Evolutionary conservation across 2,329 filamentous ascomycete genomes (phyloP), one percentile per base, ranked within the genome.

Genomic region (Penicillium capsulatum): DNA sequence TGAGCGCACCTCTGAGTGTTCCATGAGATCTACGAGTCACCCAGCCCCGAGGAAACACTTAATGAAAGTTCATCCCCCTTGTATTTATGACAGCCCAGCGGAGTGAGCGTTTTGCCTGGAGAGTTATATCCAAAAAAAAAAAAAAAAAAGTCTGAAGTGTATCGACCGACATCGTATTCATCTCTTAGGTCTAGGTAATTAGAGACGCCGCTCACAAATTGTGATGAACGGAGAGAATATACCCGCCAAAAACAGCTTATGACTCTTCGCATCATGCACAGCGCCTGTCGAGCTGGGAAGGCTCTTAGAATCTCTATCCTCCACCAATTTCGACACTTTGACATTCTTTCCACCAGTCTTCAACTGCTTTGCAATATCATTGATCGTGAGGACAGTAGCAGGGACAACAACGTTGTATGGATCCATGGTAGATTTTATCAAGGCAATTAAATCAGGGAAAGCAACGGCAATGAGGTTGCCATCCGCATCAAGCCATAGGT

Each of bases 401-500:
- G n/a, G n/a, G n/a, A n/a, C n/a, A n/a, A 38, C 13, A 13, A 22
- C 37, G 15, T 42, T 38, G n/a, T 54, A 56, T 19, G 57, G 46
- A 16, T 54, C 48, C 5, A 51, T 53, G 10, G 39, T n/a, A 41
- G 17, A 22, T 5, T 50, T 34, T 7, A 50, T 3, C 14, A 57
- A 47, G 15, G 49, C 46, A 4, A 54, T 29, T 1, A 39, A 4
- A 29, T 61, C 52, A 0, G 65, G 63, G 30, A 68, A 42, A 3
- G 49, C 55, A 3, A 62, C 61, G 2, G 50, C 62, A 39, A 57
- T 57, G 24, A 68, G 54, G 22, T 65, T 57, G 1, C 65, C 64
- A 15, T 64, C 54, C 3, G 41, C 44, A 38, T 68, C 65, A n/a
- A 66, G 42, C 1, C 57, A 59, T 7, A 67, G 37, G 27, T 67